Evolutionary conservation across 352 stramenopile species (phyloP), one percentile per base, ranked within the genome.

Genomic region (Phytopythium montanum): DNA sequence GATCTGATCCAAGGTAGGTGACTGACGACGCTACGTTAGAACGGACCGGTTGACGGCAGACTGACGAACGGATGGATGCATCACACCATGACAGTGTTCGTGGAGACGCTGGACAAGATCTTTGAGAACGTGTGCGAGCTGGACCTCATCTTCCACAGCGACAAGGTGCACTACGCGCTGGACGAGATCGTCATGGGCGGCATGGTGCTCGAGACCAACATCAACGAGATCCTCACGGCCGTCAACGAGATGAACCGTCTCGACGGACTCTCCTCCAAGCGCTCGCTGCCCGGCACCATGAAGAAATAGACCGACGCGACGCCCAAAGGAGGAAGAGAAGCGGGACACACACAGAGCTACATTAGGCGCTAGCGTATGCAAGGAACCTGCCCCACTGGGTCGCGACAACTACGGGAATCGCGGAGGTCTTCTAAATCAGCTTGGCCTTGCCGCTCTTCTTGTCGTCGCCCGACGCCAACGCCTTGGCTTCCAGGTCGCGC

Each of bases 41-140:
- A n/a, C n/a, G n/a, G n/a, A n/a, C n/a, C n/a, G n/a, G n/a, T n/a
- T n/a, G n/a, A n/a, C n/a, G n/a, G n/a, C n/a, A n/a, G n/a, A 36
- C 31, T 36, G 31, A 36, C 31, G 31, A 10, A n/a, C n/a, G n/a
- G n/a, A n/a, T n/a, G n/a, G n/a, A n/a, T n/a, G n/a, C n/a, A n/a
- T n/a, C n/a, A n/a, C 31, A 10, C 5, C 7, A 10, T 10, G 9
- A n/a, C 45, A 96, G 90, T 97, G 28, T 97, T 98, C 56, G 94
- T 98, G 18, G 94, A 98, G 68, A 97, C 94, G 36, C 79, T 98
- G 53, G 93, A 99, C 83, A 99, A 99, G 76, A 98, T 97, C 70
- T 99, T 99, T 73, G 97, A 99, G 68, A 99, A 99, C 82, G 97
- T 99, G 21, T 99, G 97, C 79, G 97, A 99, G 79, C 82, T 99